Evolutionary conservation across 257 asterid species (phyloP).

Genomic region (Lantana camara): DNA sequence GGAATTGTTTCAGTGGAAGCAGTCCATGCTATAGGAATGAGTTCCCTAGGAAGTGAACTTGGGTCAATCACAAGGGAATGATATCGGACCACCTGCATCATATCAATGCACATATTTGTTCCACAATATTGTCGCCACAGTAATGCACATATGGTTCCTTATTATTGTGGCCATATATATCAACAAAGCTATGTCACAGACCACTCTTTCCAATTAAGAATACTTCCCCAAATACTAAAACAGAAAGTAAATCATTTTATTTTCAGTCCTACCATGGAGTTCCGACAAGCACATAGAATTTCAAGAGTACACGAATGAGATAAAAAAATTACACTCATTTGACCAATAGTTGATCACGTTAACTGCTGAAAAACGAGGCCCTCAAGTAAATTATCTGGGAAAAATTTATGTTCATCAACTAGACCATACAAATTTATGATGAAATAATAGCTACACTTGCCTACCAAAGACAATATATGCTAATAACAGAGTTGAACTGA

Average conservation of each 20-base stretch:
- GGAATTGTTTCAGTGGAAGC: slow-evolving; percentile 62
- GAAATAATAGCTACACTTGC: background rate
- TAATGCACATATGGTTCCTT: too few species aligned
- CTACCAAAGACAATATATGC: background rate
- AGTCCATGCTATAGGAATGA: slow-evolving; percentile 97
- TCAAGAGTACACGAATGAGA: too few species aligned
- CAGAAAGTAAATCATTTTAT: background rate
- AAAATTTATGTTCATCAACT: background rate
- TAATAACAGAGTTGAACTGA: slow-evolving; percentile 27
- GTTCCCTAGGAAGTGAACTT: slow-evolving; percentile 78
- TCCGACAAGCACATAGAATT: background rate
- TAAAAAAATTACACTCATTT: too few species aligned
- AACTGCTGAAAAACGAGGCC: background rate
- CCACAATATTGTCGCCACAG: background rate
- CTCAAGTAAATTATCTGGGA: slow-evolving; percentile 4
- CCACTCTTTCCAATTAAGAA: background rate
- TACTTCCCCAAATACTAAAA: background rate
- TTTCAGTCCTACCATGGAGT: background rate
- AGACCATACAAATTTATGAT: slow-evolving; percentile 5
- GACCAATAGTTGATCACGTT: background rate
- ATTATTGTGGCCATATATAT: too few species aligned
- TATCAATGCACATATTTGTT: slow-evolving; percentile 17
- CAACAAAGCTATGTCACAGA: too few species aligned
- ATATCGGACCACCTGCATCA: slow-evolving; percentile 85
- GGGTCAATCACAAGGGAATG: slow-evolving; percentile 94